Evolutionary conservation across 257 asterid genomes (phyloP).

Genomic region (Prunella vulgaris): DNA sequence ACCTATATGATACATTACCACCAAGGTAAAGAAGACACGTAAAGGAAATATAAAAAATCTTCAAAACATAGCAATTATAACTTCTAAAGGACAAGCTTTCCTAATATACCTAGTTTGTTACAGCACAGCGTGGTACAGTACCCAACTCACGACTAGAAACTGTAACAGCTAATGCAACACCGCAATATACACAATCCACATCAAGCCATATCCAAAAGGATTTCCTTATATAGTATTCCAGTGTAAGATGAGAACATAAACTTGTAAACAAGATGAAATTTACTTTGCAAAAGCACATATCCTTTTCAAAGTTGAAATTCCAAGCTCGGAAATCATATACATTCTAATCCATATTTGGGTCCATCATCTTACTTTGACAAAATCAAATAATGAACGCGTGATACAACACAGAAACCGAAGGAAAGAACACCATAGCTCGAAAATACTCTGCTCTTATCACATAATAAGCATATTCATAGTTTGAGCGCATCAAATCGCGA

Average conservation of each 20-base stretch:
- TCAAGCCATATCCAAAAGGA: neutral
- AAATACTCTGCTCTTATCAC: neutral
- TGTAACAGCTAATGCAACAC: neutral
- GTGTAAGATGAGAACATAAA: neutral
- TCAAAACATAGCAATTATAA: neutral
- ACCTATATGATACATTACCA: neutral
- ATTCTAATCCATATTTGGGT: neutral
- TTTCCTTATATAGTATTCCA: neutral
- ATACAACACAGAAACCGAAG: neutral
- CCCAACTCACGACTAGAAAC: neutral
- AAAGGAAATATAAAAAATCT: neutral
- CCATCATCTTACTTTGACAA: neutral
- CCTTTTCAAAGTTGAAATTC: neutral
- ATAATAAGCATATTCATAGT: neutral
- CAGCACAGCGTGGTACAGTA: neutral
- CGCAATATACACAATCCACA: neutral
- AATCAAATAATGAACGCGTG: neutral
- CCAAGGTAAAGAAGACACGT: neutral
- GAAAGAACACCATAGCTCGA: constrained; percentile 4
- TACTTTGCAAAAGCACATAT: neutral
- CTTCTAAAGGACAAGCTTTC: neutral
- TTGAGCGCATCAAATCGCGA: neutral
- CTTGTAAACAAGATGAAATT: neutral
- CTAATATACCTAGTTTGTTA: neutral
- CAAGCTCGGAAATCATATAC: neutral